Conservation (phyloP, 371 early-diverging fungal genomes). For the Fennellomyces sp. region DNA sequence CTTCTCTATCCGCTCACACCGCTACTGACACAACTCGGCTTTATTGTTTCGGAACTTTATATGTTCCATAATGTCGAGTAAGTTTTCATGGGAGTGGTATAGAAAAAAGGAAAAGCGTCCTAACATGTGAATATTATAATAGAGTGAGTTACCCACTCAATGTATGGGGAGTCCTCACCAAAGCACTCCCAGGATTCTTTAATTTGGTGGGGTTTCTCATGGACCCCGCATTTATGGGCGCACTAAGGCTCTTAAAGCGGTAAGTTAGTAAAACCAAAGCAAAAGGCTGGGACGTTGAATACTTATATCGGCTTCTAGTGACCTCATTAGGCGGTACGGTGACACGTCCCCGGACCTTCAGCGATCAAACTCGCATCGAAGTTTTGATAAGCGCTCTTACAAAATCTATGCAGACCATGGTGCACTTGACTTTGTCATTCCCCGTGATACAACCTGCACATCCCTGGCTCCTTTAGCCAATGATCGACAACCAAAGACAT, state of each 20-base stretch:
- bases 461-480: conserved; percentile 11
- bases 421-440: conserved; percentile 13
- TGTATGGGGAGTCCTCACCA: conserved; percentile 23
- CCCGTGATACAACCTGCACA: neutral
- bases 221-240: conserved; percentile 22
- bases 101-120: neutral
- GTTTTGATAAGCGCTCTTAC: conserved; percentile 4
- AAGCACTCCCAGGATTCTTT: conserved; percentile 24
- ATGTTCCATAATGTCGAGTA: conserved; percentile 16
- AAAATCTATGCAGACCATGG: conserved; percentile 16
- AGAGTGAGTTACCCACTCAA: conserved; percentile 23
- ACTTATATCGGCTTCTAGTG: conserved; percentile 1
- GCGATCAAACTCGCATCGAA: neutral
- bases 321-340: conserved; percentile 13
- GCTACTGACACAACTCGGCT: conserved; percentile 24
- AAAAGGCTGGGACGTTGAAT: neutral
- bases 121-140: neutral
- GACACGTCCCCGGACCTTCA: neutral
- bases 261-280: neutral
- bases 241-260: conserved; percentile 10
- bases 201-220: conserved; percentile 24
- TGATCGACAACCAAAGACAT: neutral
- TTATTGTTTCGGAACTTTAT: conserved; percentile 28
- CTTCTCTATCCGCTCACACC: conserved; percentile 24
- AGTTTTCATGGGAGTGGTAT: neutral